Evolutionary conservation across 148 eudicot species (phyloP), one percentile per base, ranked within the genome.

Genomic region (Drosera capensis): DNA sequence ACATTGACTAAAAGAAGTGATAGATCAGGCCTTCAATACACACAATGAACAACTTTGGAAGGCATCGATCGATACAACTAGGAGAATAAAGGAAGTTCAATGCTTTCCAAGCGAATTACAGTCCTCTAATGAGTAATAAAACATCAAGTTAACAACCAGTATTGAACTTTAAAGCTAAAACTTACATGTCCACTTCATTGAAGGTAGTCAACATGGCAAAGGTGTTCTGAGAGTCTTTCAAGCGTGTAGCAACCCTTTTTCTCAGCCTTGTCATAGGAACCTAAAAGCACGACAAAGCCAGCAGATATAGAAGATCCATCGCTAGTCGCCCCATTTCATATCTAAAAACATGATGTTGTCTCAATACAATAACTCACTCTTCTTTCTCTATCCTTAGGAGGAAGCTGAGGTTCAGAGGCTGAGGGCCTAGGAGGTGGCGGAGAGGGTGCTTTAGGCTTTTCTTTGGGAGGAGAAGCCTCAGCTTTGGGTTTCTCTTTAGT

Each of bases 241-340:
- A 64, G 48, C 95, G 86, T n/a, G 78, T 66, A 13, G 96, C 96
- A 52, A 86, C 96, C 43, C 87, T 63, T 62, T 86, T 81, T 54
- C 96, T 73, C 17, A 86, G 86, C 69, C 96, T 81, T 48, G 96
- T 78, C 93, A 86, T 81, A 2, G 93, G 86, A 64, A 86, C 81
- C 96, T 81, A 64, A n/a, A 51, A 42, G 14, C 38, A 59, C 17
- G 12, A 56, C 9, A 37, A 17, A 14, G 4, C 8, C 3, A 3
- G 2, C 15, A 36, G 23, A 29, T 31, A 49, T 30, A 26, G 25
- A n/a, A 34, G 5, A 45, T 30, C 21, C 20, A 23, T n/a, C n/a
- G n/a, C n/a, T n/a, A n/a, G n/a, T n/a, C n/a, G n/a, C n/a, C n/a
- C n/a, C n/a, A n/a, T 2, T 4, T 34, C 38, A 34, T 34, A 9